Evolutionary conservation across 1,284 basidiomycete species (phyloP).

Genomic region (Rhodofomes roseus): DNA sequence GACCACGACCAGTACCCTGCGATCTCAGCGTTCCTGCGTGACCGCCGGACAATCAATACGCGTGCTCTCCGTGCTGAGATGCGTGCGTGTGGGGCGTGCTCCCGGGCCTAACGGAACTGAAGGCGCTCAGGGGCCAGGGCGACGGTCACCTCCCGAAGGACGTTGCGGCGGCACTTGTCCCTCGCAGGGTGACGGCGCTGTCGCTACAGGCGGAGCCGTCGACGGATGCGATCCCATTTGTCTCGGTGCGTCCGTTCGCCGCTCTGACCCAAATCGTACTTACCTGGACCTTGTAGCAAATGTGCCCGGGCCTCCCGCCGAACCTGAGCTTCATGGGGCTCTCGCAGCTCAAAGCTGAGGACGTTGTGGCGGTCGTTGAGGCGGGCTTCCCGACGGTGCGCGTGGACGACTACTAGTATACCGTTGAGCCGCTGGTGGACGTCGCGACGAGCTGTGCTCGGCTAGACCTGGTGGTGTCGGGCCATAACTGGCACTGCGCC

Average conservation of each 20-base stretch:
- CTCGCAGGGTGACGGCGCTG: conserved; percentile 50
- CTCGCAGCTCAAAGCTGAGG: conserved; percentile 43
- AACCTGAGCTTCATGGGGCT: conserved; percentile 52
- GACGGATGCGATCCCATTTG: conserved; percentile 27
- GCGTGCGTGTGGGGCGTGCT: conserved; percentile 69
- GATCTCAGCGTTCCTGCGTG: conserved; percentile 60
- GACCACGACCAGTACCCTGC: conserved; percentile 66
- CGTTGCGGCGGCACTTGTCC: conserved; percentile 61
- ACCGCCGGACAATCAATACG: conserved; percentile 47
- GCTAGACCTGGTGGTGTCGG: too few species aligned
- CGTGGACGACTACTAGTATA: conserved; percentile 53
- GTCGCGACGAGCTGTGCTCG: too few species aligned
- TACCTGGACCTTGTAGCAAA: conserved; percentile 39
- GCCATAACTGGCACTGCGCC: too few species aligned
- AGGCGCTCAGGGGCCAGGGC: conserved; percentile 49
- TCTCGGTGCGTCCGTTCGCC: conserved; percentile 22
- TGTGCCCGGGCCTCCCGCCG: conserved; percentile 54
- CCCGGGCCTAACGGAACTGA: conserved; percentile 48
- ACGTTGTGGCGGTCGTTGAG: conserved; percentile 43
- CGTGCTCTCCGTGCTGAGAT: conserved; percentile 48
- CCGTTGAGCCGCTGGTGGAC: too few species aligned
- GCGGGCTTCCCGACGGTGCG: conserved; percentile 58
- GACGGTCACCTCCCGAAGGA: conserved; percentile 62
- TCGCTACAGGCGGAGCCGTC: conserved; percentile 42
- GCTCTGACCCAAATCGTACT: background rate